phyloP scores from a whole-genome alignment of 805 yeast species.

The Groenewaldozyma tartarivorans region DNA sequence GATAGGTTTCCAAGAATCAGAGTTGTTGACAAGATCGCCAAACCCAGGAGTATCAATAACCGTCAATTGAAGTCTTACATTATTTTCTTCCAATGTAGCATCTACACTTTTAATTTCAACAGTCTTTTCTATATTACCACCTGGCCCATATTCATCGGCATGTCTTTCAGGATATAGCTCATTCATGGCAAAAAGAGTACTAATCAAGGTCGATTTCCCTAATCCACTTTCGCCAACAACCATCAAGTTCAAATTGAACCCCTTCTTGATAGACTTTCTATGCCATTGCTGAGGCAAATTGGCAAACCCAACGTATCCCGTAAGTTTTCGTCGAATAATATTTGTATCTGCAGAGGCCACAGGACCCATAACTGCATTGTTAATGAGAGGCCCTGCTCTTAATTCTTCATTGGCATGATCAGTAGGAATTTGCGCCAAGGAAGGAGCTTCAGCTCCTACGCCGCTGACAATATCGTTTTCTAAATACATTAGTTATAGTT shows the following conservation, averaged over 20 bases:
- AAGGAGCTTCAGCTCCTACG: constrained; percentile 13
- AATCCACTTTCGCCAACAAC: constrained; percentile 80
- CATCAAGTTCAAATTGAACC: constrained; percentile 80
- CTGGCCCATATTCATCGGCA: constrained; percentile 28
- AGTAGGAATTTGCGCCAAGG: constrained; percentile 12
- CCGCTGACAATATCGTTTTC: constrained; percentile 2
- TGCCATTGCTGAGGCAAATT: constrained; percentile 99
- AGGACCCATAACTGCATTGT: not conserved
- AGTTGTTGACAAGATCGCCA: constrained; percentile 80
- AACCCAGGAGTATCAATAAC: constrained; percentile 90
- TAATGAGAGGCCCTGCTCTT: not conserved
- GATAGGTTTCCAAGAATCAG: constrained; percentile 80
- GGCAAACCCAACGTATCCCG: constrained; percentile 89
- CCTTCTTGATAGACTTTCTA: constrained; percentile 80
- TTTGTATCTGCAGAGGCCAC: constrained; percentile 14
- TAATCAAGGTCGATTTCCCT: constrained; percentile 87
- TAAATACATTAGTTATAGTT: not conserved
- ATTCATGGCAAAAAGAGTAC: constrained; percentile 68
- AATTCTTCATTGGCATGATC: constrained; percentile 11
- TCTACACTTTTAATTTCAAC: constrained; percentile 53
- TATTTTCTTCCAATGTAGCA: constrained; percentile 83
- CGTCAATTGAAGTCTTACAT: constrained; percentile 75
- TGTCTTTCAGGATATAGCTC: constrained; percentile 41
- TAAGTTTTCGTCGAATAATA: constrained; percentile 48
- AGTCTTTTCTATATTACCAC: constrained; percentile 34